A percentile compares a stretch with the other conserved stretches of the same genome.
phyloP scores from a whole-genome alignment of 2,329 filamentous ascomycete species.

The Beauveria sp. region DNA sequence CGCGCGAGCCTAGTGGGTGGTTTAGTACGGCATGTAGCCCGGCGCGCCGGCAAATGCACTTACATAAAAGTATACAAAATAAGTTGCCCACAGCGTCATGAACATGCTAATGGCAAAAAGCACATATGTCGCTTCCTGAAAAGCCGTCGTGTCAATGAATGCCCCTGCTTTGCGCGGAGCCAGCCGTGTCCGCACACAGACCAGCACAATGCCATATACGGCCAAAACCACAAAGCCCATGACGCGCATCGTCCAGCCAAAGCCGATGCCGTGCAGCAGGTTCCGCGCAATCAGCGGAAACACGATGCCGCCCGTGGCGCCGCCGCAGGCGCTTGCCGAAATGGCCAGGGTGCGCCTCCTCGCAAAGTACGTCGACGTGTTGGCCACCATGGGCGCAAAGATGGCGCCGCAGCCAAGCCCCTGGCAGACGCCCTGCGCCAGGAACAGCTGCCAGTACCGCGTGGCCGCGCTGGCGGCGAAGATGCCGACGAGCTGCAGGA shows the following conservation, averaged over 20 bases:
- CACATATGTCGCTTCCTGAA: conserved; percentile 39
- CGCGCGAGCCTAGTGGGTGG: conserved; percentile 26
- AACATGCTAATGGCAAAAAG: conserved; percentile 28
- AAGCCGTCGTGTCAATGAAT: conserved; percentile 41
- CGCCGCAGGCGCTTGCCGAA: conserved; percentile 51
- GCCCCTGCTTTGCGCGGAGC: conserved; percentile 41
- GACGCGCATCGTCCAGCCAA: conserved; percentile 56
- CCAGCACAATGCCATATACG: conserved; percentile 29
- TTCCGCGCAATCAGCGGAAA: conserved; percentile 52
- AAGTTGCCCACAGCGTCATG: conserved; percentile 39
- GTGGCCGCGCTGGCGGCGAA: conserved; percentile 33
- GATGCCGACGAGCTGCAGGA: conserved; percentile 37
- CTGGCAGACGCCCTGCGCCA: conserved; percentile 48
- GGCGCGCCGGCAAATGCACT: conserved; percentile 11
- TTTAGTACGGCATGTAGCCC: too few relatives aligned
- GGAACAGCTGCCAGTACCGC: conserved; percentile 39
- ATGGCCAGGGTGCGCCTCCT: conserved; percentile 52
- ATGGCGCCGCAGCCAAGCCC: conserved; percentile 48
- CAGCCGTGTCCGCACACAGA: conserved; percentile 39
- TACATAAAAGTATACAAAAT: conserved; percentile 42
- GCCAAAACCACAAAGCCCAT: conserved; percentile 48
- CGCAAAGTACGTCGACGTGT: conserved; percentile 54
- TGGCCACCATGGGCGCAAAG: conserved; percentile 45
- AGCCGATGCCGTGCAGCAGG: conserved; percentile 52
- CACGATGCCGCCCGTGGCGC: conserved; percentile 53